Evolutionary conservation across 495 filamentous ascomycete species (phyloP).

Genomic region (Tuber calosporum): DNA sequence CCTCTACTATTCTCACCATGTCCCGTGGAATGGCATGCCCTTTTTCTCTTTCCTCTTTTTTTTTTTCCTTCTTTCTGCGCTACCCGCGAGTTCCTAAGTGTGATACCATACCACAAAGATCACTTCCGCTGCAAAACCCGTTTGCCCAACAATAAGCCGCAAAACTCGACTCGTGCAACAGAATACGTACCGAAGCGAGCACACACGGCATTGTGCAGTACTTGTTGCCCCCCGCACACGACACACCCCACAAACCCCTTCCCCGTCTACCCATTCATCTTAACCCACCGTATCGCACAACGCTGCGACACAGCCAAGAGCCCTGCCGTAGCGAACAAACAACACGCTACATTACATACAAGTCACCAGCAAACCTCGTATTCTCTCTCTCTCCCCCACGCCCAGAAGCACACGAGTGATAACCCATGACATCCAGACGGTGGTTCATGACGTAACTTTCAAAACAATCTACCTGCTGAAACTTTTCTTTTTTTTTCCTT

Average conservation of each 20-base stretch:
- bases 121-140: neutral
- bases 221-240: neutral
- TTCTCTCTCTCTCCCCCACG: neutral
- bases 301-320: neutral
- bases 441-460: neutral
- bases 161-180: neutral
- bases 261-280: neutral
- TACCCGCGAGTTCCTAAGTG: neutral
- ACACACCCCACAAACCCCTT: neutral
- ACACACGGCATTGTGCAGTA: neutral
- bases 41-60: no score
- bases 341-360: neutral
- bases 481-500: neutral
- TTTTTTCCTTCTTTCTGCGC: neutral
- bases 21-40: no score
- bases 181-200: neutral
- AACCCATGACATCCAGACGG: neutral
- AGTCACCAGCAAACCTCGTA: neutral
- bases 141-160: neutral
- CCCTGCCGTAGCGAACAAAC: neutral
- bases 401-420: neutral
- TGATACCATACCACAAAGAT: neutral
- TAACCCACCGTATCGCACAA: neutral
- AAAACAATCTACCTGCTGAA: neutral
- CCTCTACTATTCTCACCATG: neutral